Evolutionary conservation across 306 rosid species (phyloP).

Genomic region (Prunus salicina): DNA sequence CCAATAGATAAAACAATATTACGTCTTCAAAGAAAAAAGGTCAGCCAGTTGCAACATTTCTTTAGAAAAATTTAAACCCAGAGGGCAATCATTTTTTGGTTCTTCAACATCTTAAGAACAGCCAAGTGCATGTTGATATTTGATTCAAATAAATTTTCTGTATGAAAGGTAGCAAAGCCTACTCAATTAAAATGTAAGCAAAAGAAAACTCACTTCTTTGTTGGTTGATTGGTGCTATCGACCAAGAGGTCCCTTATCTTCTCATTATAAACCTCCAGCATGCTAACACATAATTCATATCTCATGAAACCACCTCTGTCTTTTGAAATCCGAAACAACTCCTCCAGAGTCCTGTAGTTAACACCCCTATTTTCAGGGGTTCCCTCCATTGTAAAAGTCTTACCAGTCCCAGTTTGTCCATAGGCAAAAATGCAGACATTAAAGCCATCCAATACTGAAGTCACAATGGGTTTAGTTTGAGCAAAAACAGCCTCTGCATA

Average conservation of each 20-base stretch:
- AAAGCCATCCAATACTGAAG: constrained; percentile 92
- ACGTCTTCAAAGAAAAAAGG: neutral
- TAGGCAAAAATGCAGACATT: constrained; percentile 96
- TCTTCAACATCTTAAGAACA: neutral
- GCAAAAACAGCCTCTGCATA: constrained; percentile 74
- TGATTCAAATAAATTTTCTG: neutral
- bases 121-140: neutral
- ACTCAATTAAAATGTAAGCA: neutral
- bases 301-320: constrained; percentile 69
- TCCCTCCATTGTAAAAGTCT: constrained; percentile 98
- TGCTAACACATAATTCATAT: constrained; percentile 79
- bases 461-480: constrained; percentile 77
- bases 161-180: constrained; percentile 6
- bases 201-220: constrained; percentile 68
- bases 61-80: neutral
- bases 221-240: constrained; percentile 66
- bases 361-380: constrained; percentile 87
- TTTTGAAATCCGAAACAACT: constrained; percentile 64
- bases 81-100: neutral
- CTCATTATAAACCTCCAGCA: constrained; percentile 97
- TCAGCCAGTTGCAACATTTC: neutral
- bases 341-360: constrained; percentile 86
- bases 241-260: constrained; percentile 86
- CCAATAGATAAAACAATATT: neutral
- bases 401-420: constrained; percentile 99